Percentiles rank a stretch among this genome's conserved stretches.
Conservation (phyloP, 352 stramenopile species). For the Phytophthora fragariaefolia region DNA sequence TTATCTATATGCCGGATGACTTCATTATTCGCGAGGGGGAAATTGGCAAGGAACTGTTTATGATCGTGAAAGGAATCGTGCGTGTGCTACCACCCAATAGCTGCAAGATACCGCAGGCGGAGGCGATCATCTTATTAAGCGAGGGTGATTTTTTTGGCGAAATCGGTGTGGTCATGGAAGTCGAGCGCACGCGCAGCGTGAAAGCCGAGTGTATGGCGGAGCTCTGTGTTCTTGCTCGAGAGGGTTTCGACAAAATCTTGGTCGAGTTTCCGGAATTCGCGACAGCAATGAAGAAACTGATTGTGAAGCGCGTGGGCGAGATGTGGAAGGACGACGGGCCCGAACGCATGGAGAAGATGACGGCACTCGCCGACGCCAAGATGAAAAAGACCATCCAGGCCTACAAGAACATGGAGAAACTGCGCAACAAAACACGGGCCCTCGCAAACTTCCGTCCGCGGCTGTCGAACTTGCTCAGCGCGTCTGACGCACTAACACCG, state of each 20-base stretch:
- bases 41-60: constrained; percentile 73
- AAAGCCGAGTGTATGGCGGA: constrained; percentile 72
- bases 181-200: constrained; percentile 66
- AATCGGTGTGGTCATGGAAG: constrained; percentile 73
- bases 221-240: constrained; percentile 64
- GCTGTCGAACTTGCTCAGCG: constrained; percentile 38
- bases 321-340: constrained; percentile 55
- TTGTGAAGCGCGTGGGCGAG: constrained; percentile 70
- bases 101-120: constrained; percentile 26
- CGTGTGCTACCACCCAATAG: constrained; percentile 56
- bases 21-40: constrained; percentile 71
- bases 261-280: constrained; percentile 77
- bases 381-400: constrained; percentile 67
- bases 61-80: constrained; percentile 78
- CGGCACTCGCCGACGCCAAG: constrained; percentile 59
- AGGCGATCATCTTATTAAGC: constrained; percentile 61
- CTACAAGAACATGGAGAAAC: constrained; percentile 53
- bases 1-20: constrained; percentile 75
- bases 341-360: constrained; percentile 74
- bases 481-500: constrained; percentile 12
- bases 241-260: constrained; percentile 75
- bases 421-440: constrained; percentile 44
- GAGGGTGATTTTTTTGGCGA: constrained; percentile 75
- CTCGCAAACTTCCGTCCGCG: constrained; percentile 37
- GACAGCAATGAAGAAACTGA: constrained; percentile 71